These are phyloP conservation scores for Erigeron canadensis DNA, from an alignment of 129 eudicot genomes.

Conservation along the genomic window DNA sequence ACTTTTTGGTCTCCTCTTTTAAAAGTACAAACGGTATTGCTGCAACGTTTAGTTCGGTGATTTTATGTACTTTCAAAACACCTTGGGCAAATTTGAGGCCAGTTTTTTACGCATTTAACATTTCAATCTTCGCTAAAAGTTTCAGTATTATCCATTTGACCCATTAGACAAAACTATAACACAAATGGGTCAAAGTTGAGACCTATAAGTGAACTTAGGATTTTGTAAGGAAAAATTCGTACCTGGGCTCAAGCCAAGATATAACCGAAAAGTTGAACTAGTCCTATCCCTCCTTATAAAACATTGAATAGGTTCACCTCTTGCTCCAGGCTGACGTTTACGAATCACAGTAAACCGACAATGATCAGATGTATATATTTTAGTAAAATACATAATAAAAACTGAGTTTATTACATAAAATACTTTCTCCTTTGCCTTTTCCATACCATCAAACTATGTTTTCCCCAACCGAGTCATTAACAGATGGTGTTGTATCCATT, in stretches of 20 bases:
- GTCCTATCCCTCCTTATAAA: constrained; percentile 71
- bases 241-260: constrained; percentile 78
- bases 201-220: not conserved
- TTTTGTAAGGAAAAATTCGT: not conserved
- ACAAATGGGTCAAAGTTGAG: not conserved
- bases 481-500: too few species aligned
- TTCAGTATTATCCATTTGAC: not conserved
- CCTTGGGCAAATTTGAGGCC: not conserved
- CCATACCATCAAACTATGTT: too few species aligned
- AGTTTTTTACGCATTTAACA: not conserved
- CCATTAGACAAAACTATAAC: not conserved
- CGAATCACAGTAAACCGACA: not conserved
- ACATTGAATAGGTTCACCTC: constrained; percentile 68
- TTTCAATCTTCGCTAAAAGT: not conserved
- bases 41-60: too few species aligned
- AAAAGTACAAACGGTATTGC: not conserved
- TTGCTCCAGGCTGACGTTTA: constrained; percentile 57
- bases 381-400: too few species aligned
- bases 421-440: not conserved
- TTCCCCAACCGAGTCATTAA: too few species aligned
- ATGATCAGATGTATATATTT: not conserved
- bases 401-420: too few species aligned
- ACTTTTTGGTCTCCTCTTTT: not conserved
- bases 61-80: not conserved
- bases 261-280: constrained; percentile 51